These are phyloP conservation scores for Selenicereus undatus DNA, from an alignment of 148 eudicot genomes.

Conservation along the genomic window DNA sequence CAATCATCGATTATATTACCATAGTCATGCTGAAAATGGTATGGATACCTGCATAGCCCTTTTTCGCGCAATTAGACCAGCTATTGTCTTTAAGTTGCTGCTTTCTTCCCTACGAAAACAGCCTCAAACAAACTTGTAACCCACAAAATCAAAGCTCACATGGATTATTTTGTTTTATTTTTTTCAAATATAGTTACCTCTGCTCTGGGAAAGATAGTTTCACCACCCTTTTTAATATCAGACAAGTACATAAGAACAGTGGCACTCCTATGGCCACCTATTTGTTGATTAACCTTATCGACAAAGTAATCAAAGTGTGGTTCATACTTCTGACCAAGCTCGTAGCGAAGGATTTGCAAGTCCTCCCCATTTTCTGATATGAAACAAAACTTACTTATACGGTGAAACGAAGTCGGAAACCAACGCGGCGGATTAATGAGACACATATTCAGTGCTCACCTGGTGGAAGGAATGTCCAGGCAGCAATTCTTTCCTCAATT, in stretches of 20 bases:
- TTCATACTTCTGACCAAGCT: slow-evolving; percentile 81
- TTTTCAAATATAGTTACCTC: slow-evolving; percentile 37
- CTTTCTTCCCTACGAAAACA: slow-evolving; percentile 36
- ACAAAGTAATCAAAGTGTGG: slow-evolving; percentile 79
- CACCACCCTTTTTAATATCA: slow-evolving; percentile 78
- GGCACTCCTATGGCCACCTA: slow-evolving; percentile 80
- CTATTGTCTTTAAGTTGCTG: slow-evolving; percentile 58
- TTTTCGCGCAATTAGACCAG: slow-evolving; percentile 81
- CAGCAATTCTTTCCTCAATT: slow-evolving; percentile 70
- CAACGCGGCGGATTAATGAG: background rate
- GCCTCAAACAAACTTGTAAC: background rate
- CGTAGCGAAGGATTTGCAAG: slow-evolving; percentile 76
- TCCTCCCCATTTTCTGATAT: slow-evolving; percentile 80
- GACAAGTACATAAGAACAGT: slow-evolving; percentile 95
- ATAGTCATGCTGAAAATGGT: background rate
- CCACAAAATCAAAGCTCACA: background rate
- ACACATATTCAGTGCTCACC: slow-evolving; percentile 35
- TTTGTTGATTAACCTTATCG: slow-evolving; percentile 61
- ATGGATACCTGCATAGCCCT: slow-evolving; percentile 66
- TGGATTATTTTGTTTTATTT: background rate
- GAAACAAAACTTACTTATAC: background rate
- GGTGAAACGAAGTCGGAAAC: background rate
- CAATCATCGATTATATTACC: no score
- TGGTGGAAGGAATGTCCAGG: slow-evolving; percentile 86
- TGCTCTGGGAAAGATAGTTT: slow-evolving; percentile 76